Evolutionary conservation across 2,329 filamentous ascomycete species (phyloP).

Genomic region (Exophiala dermatitidis): DNA sequence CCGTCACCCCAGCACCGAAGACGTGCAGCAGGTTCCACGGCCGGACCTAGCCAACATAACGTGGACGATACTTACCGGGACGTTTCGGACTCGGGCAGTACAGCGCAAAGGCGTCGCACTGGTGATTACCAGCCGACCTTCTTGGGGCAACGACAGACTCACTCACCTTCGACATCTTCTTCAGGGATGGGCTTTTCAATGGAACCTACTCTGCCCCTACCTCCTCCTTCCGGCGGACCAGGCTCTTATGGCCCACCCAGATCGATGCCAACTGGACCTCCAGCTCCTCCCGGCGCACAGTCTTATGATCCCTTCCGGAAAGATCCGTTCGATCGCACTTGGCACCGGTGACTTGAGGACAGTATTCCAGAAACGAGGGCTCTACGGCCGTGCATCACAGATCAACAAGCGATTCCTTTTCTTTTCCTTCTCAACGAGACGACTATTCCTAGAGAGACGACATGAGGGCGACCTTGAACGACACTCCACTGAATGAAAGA

Average conservation of each 20-base stretch:
- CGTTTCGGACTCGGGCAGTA: conserved; percentile 14
- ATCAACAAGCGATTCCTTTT: not conserved
- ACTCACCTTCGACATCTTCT: conserved; percentile 14
- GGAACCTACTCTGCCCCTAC: conserved; percentile 17
- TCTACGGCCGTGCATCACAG: not conserved
- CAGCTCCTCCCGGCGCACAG: conserved; percentile 15
- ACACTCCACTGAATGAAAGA: conserved; percentile 14
- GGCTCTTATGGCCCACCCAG: conserved; percentile 14
- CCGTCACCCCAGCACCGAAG: conserved; percentile 21
- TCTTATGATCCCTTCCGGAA: conserved; percentile 24
- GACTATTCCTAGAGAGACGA: conserved; percentile 23
- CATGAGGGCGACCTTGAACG: conserved; percentile 24
- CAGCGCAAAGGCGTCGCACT: conserved; percentile 23
- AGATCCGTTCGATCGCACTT: conserved; percentile 18
- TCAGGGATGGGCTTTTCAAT: conserved; percentile 8
- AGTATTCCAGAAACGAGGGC: not conserved
- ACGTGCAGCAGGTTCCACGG: conserved; percentile 1
- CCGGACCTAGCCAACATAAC: conserved; percentile 9
- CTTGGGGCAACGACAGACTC: conserved; percentile 1
- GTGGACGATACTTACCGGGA: conserved; percentile 22
- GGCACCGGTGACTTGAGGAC: not conserved
- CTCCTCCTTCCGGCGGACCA: conserved; percentile 12
- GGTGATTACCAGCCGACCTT: conserved; percentile 25
- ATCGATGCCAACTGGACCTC: conserved; percentile 14
- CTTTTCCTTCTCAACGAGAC: conserved; percentile 13